Base-by-base conservation (phyloP, 2,329 filamentous ascomycete species). In the Aphanocladium album region DNA sequence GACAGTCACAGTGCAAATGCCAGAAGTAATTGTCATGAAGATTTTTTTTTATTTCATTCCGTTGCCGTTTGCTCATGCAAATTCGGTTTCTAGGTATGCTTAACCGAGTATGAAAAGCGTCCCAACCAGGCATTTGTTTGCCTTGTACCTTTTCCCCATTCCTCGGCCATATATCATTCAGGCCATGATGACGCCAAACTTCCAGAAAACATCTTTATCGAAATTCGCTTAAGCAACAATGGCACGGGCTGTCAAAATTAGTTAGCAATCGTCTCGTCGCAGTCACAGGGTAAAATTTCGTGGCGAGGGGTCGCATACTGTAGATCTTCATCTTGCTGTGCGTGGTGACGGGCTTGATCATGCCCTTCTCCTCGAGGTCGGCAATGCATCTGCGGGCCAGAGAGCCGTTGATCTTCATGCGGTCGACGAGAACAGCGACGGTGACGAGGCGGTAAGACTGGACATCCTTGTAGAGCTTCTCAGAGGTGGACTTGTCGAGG, bases 401-500 rank as follows among this genome's bases (percentile, higher is more conserved):
- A 72, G 91, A 96, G 76, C 95, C 96, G 85, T 99, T 99, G 86
- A 99, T 96, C 92, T 99, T 99, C 81, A 99, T 88, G 81, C 95
- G 89, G 83, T 99, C 95, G 87, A 99, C 95, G 75, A 99, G 92
- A 73, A 91, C 93, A 75, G 95, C 93, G 75, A 98, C 90, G 77
- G 95, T 98, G 83, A 99, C 92, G 80, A 99, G 92, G 77, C 95
- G 92, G 90, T 98, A 99, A 68, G 95, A 97, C 83, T 98, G 95
- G 74, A 99, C 96, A 87, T 99, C 95, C 87, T 99, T 99, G 87
- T 96, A 90, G 80, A 99, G 92, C 86, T 96, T 96, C 83, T 99
- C 95, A 71, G 89, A 90, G 77, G 89, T 96, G 82, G 84, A 77
- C 89, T 99, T 99, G 86, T 99, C 95, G 83, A 99, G 91, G 77